Evolutionary conservation across 352 stramenopile genomes (phyloP), one percentile per base, ranked within the genome.

Genomic region (Globisporangium nodosum): DNA sequence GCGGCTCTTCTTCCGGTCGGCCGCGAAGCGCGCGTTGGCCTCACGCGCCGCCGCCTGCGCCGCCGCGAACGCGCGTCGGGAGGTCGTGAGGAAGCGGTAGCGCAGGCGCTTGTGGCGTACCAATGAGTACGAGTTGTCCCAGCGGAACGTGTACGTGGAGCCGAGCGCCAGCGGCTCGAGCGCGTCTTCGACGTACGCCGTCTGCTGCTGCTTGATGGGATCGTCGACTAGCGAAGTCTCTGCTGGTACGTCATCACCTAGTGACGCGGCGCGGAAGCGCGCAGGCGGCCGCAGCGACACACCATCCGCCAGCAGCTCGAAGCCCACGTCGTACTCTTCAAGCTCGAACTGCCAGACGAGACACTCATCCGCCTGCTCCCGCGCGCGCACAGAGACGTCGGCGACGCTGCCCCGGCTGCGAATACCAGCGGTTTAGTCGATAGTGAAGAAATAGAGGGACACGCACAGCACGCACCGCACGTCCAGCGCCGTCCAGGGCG

Each of bases 81-180:
- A 81, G 1, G 67, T 77, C 37, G 78, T 51, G 3, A 87, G 53
- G 20, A 80, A 76, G 8, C 82, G 70, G 52, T 90, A 92, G 20
- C 66, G 65, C 21, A 92, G 65, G 13, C 70, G 57, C 42, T 92
- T 92, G 64, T 83, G 74, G 5, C 82, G 78, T 27, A 90, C 65
- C 33, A 87, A 64, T 52, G 82, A 92, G 65, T 92, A 92, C 35
- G 73, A 76, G 58, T 92, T 92, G 55, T 90, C 80, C 82, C 82
- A 92, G 5, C 67, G 69, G 42, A 92, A 70, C 39, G 78, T 80
- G 59, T 83, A 85, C 31, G 74, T 58, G n/a, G 51, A 62, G n/a
- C 63, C 74, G 3, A 46, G 40, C 49, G 69, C 66, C 18, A 82
- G 49, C 16, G 16, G 42, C 18, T 76, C 64, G 11, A 81, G 56